These are phyloP conservation scores for Plasmodium coatneyi DNA, from an alignment of 169 alveolate species.

Conservation along the genomic window DNA sequence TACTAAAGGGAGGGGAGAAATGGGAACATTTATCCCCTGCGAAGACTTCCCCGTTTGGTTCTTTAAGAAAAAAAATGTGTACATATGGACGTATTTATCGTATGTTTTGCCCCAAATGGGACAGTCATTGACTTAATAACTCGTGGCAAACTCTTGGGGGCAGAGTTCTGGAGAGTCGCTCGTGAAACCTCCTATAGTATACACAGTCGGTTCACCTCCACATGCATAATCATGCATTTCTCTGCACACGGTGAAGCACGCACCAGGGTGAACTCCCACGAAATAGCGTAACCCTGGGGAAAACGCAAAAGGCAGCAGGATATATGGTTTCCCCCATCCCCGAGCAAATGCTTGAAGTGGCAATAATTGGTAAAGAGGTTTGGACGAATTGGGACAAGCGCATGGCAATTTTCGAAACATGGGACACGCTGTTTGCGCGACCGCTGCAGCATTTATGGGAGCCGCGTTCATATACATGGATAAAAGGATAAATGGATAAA, in stretches of 20 bases:
- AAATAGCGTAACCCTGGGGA: neutral
- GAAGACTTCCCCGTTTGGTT: neutral
- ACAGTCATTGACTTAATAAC: neutral
- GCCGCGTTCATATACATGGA: neutral
- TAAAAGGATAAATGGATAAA: neutral
- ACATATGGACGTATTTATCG: neutral
- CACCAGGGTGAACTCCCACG: neutral
- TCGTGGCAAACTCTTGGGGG: neutral
- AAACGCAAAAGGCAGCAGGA: neutral
- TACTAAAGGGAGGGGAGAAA: neutral
- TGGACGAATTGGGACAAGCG: neutral
- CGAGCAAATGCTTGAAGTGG: neutral
- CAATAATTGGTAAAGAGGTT: neutral
- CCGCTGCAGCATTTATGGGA: neutral
- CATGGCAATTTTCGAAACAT: neutral
- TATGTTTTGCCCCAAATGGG: neutral
- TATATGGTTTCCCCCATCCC: neutral
- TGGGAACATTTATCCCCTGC: neutral
- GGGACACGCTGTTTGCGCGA: neutral
- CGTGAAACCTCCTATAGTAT: neutral
- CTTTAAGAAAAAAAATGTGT: neutral
- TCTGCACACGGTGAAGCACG: neutral
- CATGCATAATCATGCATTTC: neutral
- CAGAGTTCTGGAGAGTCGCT: neutral
- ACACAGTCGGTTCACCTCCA: neutral